These are phyloP conservation scores for Mycena indigotica DNA, from an alignment of 768 basidiomycete species.

Conservation along the genomic window DNA sequence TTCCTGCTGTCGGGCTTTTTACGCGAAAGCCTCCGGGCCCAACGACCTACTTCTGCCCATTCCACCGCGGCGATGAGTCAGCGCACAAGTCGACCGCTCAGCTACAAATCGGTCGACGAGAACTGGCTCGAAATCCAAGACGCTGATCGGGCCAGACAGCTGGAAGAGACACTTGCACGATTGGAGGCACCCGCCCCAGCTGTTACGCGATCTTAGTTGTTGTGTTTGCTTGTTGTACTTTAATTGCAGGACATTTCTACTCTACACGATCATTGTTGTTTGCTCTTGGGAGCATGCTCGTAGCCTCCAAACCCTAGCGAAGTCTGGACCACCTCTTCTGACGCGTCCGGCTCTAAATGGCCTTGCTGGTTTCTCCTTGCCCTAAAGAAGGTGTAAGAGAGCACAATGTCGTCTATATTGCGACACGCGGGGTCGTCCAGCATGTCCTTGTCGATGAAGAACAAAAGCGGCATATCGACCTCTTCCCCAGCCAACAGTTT, in stretches of 20 bases:
- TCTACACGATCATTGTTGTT: constrained; percentile 20
- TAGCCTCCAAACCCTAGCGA: constrained; percentile 77
- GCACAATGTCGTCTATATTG: constrained; percentile 85
- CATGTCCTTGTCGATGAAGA: constrained; percentile 98
- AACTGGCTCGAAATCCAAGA: constrained; percentile 59
- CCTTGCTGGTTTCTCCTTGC: constrained; percentile 85
- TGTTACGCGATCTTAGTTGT: neutral
- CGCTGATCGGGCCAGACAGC: constrained; percentile 50
- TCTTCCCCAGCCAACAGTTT: constrained; percentile 92
- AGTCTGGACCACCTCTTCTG: constrained; percentile 73
- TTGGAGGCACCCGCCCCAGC: constrained; percentile 37
- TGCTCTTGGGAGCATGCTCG: constrained; percentile 52
- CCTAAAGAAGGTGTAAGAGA: constrained; percentile 98
- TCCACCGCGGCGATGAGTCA: constrained; percentile 29
- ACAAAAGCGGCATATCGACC: constrained; percentile 96
- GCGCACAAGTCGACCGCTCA: constrained; percentile 47
- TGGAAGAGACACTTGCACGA: constrained; percentile 59
- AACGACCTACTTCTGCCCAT: constrained; percentile 44
- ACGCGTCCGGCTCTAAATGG: constrained; percentile 88
- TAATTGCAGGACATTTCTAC: neutral
- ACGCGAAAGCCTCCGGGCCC: constrained; percentile 48
- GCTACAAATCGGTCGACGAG: constrained; percentile 57
- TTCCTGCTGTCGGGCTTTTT: constrained; percentile 59
- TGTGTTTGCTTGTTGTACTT: neutral
- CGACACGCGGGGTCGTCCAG: constrained; percentile 89